Base-by-base conservation (phyloP, 2,329 filamentous ascomycete species). In the Pseudogymnoascus destructans region DNA sequence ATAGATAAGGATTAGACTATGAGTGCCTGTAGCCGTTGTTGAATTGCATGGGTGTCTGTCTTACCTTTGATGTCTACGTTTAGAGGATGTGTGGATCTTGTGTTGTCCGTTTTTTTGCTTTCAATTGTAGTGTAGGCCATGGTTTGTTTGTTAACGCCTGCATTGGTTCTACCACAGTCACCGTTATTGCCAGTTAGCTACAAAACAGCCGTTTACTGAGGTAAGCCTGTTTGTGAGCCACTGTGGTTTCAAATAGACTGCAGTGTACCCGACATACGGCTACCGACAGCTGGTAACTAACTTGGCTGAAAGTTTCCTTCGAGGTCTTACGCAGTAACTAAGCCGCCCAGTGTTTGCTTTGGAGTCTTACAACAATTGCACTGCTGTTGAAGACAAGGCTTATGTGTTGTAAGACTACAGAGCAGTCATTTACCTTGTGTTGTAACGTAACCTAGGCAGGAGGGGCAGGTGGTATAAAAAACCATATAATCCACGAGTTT, bases 1-100 rank as follows among this genome's bases (percentile, higher is more conserved):
- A 61, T 60, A 66, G 61, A 62, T 66, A 61, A 68, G 63, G 64
- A 64, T 64, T 64, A 55, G 58, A 63, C 64, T 66, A 62, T 65
- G 58, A 61, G 61, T 62, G 63, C 62, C 59, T 61, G 62, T 58
- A 57, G 59, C 36, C 54, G 35, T 58, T 58, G 57, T 59, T 49
- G 42, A 60, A 63, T 60, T 61, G 57, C 62, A 62, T 57, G 61
- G 58, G 61, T 63, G 62, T 60, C 60, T 56, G 46, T 30, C 9
- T 30, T 30, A 2, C n/a, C 3, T 52, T 27, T 52, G n/a, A 52
- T 52, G 10, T 30, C 21, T 11, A 52, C 19, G n/a, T 11, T 30
- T 27, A 30, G n/a, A 25, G n/a, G 25, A 27, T 5, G 8, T 11
- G 13, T 52, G 5, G 8, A 15, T 15, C 3, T 49, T 7, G 23